Evolutionary conservation across 164 flowering plant genomes (phyloP).

Genomic region (Santalum album): DNA sequence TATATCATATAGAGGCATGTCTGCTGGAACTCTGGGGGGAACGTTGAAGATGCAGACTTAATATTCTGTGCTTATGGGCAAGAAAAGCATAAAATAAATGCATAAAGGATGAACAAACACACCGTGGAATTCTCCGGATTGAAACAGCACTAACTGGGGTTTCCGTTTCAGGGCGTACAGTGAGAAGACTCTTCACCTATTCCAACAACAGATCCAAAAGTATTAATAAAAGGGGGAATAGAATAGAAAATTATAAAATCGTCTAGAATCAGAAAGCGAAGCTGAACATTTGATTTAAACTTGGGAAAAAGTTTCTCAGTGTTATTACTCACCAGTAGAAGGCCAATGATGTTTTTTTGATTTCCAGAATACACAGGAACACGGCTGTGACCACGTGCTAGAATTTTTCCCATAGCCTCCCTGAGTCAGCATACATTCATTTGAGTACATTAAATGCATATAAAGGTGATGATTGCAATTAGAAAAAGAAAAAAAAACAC

Average conservation of each 20-base stretch:
- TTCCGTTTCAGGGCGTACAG: conserved; percentile 94
- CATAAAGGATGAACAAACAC: conserved; percentile 8
- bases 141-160: conserved; percentile 98
- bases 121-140: conserved; percentile 94
- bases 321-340: conserved; percentile 68
- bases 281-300: conserved; percentile 2
- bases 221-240: too few species aligned
- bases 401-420: conserved; percentile 98
- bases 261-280: background rate
- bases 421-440: conserved; percentile 34
- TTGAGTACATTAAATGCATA: too few species aligned
- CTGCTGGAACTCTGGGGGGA: conserved; percentile 82
- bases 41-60: background rate
- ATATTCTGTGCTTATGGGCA: background rate
- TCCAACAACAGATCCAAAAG: background rate
- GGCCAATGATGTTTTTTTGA: conserved; percentile 87
- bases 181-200: conserved; percentile 95
- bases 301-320: background rate
- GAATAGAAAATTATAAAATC: background rate
- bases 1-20: conserved; percentile 97
- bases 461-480: too few species aligned
- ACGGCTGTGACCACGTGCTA: conserved; percentile 96
- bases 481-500: too few species aligned
- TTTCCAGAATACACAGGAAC: conserved; percentile 97
- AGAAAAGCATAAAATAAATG: background rate